Conservation (phyloP, 2,329 filamentous ascomycete genomes). For the Penicillium sp. region DNA sequence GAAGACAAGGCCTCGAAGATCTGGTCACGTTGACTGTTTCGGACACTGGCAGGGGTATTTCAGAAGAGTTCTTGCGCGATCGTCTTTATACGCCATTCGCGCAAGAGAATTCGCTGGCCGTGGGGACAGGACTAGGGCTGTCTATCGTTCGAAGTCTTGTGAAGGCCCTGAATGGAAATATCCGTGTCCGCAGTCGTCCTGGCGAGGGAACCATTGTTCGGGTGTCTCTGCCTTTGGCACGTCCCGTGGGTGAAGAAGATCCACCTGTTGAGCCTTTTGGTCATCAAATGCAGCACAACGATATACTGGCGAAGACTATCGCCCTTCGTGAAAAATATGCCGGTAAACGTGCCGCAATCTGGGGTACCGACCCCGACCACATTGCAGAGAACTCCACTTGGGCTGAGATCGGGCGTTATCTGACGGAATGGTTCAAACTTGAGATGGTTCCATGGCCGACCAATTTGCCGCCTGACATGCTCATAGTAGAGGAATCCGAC, state of each 20-base stretch:
- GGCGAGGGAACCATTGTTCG: conserved; percentile 53
- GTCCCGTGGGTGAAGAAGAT: conserved; percentile 26
- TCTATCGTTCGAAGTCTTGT: conserved; percentile 60
- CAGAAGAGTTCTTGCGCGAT: conserved; percentile 56
- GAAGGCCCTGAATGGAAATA: conserved; percentile 54
- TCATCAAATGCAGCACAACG: conserved; percentile 20
- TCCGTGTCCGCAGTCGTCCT: conserved; percentile 52
- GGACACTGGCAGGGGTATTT: conserved; percentile 64
- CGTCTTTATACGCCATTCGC: conserved; percentile 54
- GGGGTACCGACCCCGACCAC: conserved; percentile 22
- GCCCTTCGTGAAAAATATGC: conserved; percentile 25
- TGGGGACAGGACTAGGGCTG: conserved; percentile 52
- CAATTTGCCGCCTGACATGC: conserved; percentile 28
- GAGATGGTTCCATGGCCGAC: conserved; percentile 31
- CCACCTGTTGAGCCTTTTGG: conserved; percentile 16
- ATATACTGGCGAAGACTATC: conserved; percentile 21
- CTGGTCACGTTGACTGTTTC: conserved; percentile 46
- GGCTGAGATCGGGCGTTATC: conserved; percentile 28
- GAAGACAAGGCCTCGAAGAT: conserved; percentile 31
- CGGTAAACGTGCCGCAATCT: conserved; percentile 28
- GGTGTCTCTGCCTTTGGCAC: conserved; percentile 44
- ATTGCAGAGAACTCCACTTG: conserved; percentile 21
- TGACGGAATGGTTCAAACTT: conserved; percentile 37
- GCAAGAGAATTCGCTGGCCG: conserved; percentile 58
- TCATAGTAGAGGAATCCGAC: conserved; percentile 33